Conservation (phyloP, 1,284 basidiomycete species). For the Inonotus hispidus region DNA sequence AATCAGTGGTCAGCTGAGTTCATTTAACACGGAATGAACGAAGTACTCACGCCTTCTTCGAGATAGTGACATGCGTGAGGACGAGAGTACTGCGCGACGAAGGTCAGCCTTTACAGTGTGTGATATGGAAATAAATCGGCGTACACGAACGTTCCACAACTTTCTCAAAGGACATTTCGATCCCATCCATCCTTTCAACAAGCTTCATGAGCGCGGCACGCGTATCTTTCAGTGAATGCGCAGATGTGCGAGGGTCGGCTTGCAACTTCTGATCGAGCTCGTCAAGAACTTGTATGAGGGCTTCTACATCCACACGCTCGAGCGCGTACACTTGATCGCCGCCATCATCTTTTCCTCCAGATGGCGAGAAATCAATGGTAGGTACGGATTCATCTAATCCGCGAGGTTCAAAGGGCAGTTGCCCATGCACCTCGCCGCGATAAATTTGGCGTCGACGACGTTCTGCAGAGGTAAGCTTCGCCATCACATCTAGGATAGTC, state of each 20-base stretch:
- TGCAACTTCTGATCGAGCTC: slow-evolving; percentile 57
- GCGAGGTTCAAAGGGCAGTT: slow-evolving; percentile 72
- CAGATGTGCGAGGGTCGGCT: slow-evolving; percentile 38
- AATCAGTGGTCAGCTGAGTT: neutral
- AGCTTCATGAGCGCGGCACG: slow-evolving; percentile 58
- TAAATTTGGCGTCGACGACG: slow-evolving; percentile 73
- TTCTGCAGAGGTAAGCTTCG: slow-evolving; percentile 76
- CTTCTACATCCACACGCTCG: slow-evolving; percentile 68
- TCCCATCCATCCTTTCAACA: slow-evolving; percentile 66
- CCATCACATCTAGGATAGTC: slow-evolving; percentile 76
- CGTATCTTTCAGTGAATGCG: slow-evolving; percentile 58
- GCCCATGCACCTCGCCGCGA: slow-evolving; percentile 70
- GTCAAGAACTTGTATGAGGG: slow-evolving; percentile 54
- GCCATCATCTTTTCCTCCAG: slow-evolving; percentile 43
- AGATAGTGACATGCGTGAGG: slow-evolving; percentile 60
- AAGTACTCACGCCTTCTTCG: slow-evolving; percentile 59
- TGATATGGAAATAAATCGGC: slow-evolving; percentile 26
- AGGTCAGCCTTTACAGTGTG: neutral
- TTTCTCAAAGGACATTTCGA: slow-evolving; percentile 73
- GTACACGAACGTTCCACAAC: slow-evolving; percentile 74
- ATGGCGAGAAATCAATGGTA: slow-evolving; percentile 69
- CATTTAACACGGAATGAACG: neutral
- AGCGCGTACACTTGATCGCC: slow-evolving; percentile 45
- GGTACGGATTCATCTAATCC: slow-evolving; percentile 76
- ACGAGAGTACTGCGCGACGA: slow-evolving; percentile 57